Conservation (phyloP, 345 rosid species). For the Orychophragmus violaceus region DNA sequence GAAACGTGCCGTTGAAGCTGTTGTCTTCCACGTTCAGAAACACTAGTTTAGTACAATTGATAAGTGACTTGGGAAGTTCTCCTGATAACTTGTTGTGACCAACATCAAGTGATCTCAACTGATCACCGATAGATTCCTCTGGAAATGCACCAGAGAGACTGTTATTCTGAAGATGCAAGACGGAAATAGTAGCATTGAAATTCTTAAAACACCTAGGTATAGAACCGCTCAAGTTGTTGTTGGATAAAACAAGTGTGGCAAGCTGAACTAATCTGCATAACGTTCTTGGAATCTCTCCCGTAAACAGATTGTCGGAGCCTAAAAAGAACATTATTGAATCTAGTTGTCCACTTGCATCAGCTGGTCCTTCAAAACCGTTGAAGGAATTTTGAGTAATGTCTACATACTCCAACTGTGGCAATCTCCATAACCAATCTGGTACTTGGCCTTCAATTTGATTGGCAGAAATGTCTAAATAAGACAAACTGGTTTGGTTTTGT, state of each 20-base stretch:
- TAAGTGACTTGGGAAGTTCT: slow-evolving; percentile 28
- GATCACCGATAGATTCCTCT: neutral
- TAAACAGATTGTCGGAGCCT: neutral
- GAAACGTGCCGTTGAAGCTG: slow-evolving; percentile 28
- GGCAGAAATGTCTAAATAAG: too few species aligned
- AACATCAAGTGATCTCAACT: too few species aligned
- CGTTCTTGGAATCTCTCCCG: neutral
- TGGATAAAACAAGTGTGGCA: too few species aligned
- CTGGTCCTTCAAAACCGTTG: too few species aligned
- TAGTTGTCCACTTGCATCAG: too few species aligned
- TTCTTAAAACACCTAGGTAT: slow-evolving; percentile 21
- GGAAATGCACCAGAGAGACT: slow-evolving; percentile 18
- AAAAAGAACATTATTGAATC: fast-evolving
- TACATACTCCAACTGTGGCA: too few species aligned
- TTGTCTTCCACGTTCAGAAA: slow-evolving; percentile 41
- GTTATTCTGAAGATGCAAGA: slow-evolving; percentile 17
- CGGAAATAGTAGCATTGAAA: neutral
- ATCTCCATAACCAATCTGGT: too few species aligned
- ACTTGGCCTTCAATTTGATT: too few species aligned
- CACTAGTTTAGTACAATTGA: slow-evolving; percentile 29
- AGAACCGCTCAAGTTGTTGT: slow-evolving; percentile 27
- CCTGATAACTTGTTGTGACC: slow-evolving; percentile 25
- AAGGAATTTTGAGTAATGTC: too few species aligned
- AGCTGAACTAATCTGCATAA: neutral
- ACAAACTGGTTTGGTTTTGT: neutral